These are phyloP conservation scores for Flaveria trinervia DNA, from an alignment of 129 eudicot species.

Conservation along the genomic window DNA sequence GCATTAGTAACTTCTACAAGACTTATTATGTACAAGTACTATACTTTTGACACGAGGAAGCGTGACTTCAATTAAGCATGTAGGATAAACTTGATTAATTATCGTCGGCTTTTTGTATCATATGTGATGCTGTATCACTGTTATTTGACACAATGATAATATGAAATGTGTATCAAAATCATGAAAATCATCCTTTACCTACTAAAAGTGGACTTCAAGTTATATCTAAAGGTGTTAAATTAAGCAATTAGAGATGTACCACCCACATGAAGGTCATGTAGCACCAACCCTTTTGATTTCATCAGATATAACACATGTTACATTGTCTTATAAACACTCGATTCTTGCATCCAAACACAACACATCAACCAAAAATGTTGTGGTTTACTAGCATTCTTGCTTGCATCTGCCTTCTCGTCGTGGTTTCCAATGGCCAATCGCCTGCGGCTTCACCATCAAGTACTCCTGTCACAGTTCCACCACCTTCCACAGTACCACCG, in stretches of 20 bases:
- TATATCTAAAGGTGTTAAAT: conserved; percentile 19
- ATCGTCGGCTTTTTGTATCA: not conserved
- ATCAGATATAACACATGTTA: conserved; percentile 11
- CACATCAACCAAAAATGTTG: conserved; percentile 25
- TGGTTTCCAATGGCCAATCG: conserved; percentile 37
- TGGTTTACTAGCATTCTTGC: conserved; percentile 34
- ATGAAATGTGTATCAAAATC: conserved; percentile 32
- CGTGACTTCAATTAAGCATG: not conserved
- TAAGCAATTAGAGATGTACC: conserved; percentile 42
- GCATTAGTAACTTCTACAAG: not conserved
- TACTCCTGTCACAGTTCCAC: conserved; percentile 44
- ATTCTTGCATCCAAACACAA: conserved; percentile 22
- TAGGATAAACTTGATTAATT: not conserved
- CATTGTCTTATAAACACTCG: conserved; percentile 32
- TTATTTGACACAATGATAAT: conserved; percentile 2
- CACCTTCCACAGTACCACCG: conserved; percentile 51
- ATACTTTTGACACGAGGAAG: not conserved
- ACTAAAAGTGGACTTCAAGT: conserved; percentile 32
- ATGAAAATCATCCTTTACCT: conserved; percentile 17
- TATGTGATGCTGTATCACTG: too few relatives aligned
- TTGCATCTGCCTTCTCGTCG: conserved; percentile 46
- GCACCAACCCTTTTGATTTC: conserved; percentile 46
- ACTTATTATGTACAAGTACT: not conserved
- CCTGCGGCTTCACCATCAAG: conserved; percentile 69
- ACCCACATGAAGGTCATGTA: conserved; percentile 53